Conservation (phyloP, 2,329 filamentous ascomycete genomes). For the Escovopsis sp. region DNA sequence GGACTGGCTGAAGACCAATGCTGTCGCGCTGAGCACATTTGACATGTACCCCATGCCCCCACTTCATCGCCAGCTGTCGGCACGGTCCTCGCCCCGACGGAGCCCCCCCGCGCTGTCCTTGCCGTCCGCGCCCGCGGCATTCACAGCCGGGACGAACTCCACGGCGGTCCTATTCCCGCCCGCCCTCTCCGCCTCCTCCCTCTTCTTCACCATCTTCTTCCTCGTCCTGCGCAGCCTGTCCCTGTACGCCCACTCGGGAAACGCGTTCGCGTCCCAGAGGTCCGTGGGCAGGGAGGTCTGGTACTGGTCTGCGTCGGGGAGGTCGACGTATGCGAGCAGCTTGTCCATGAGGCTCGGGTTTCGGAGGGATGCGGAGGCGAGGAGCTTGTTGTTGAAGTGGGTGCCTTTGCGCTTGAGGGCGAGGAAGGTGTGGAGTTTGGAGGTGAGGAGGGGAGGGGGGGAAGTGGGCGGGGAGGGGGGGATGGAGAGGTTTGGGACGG, state of each 20-base stretch:
- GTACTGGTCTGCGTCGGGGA: constrained; percentile 43
- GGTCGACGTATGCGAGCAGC: constrained; percentile 51
- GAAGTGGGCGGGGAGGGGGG: constrained; percentile 57
- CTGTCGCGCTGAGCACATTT: no score
- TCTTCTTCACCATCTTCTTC: constrained; percentile 29
- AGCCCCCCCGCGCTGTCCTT: no score
- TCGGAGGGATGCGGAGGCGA: constrained; percentile 48
- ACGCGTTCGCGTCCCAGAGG: constrained; percentile 42
- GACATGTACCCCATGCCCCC: no score
- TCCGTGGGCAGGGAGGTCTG: constrained; percentile 41
- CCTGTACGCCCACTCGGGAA: constrained; percentile 41
- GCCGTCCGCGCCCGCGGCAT: constrained; percentile 8
- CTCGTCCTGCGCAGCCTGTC: constrained; percentile 35
- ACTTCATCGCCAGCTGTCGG: no score
- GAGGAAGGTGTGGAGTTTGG: constrained; percentile 61
- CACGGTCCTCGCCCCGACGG: no score
- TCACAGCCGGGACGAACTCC: constrained; percentile 33
- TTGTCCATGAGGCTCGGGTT: constrained; percentile 63
- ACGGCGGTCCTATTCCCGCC: constrained; percentile 27
- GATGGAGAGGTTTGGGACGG: constrained; percentile 57
- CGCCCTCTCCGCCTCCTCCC: constrained; percentile 26
- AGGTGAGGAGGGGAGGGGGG: constrained; percentile 35
- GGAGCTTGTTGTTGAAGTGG: constrained; percentile 66
- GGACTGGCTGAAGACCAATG: no score
- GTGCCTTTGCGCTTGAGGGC: constrained; percentile 60